These are phyloP conservation scores for Lantana camara DNA, from an alignment of 257 asterid species.

Conservation along the genomic window DNA sequence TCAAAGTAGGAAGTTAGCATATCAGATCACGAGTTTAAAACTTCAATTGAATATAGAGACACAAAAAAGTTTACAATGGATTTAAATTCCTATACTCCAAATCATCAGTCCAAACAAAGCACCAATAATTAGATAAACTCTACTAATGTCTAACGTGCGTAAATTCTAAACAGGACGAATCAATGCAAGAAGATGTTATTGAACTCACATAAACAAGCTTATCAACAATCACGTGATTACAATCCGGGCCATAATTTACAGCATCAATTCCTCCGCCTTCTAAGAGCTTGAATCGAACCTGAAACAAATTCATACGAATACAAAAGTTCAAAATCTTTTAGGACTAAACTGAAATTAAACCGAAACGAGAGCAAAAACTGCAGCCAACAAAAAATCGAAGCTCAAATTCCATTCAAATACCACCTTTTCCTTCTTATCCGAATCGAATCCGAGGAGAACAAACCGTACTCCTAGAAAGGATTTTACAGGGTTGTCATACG, in stretches of 20 bases:
- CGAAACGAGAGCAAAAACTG: background rate
- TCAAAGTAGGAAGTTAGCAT: background rate
- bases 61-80: background rate
- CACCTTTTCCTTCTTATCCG: constrained; percentile 52
- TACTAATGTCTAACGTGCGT: background rate
- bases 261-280: constrained; percentile 81
- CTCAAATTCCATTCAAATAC: background rate
- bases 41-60: background rate
- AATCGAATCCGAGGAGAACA: constrained; percentile 66
- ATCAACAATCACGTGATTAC: constrained; percentile 78
- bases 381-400: background rate
- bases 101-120: background rate
- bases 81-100: background rate
- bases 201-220: constrained; percentile 64
- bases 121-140: background rate
- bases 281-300: constrained; percentile 65
- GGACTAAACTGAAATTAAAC: background rate
- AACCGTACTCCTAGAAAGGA: constrained; percentile 61
- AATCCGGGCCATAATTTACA: constrained; percentile 61
- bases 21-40: background rate
- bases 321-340: background rate
- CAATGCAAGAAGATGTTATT: background rate
- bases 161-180: constrained; percentile 13
- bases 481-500: constrained; percentile 37
- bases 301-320: constrained; percentile 9